Evolutionary conservation across 495 filamentous ascomycete genomes (phyloP).

Genomic region (Delitschia confertaspora): DNA sequence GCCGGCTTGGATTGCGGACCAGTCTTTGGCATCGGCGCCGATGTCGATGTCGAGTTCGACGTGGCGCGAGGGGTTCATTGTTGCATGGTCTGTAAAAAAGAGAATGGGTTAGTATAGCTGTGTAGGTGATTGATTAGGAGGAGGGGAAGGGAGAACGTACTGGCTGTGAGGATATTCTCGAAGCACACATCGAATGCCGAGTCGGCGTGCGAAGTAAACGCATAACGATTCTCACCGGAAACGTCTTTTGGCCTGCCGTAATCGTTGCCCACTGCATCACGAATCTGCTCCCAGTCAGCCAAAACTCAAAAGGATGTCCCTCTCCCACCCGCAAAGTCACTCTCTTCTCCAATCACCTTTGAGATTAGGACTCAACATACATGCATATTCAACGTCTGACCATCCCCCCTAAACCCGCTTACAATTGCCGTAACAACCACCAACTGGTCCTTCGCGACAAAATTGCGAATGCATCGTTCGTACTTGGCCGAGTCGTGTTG

Average conservation of each 20-base stretch:
- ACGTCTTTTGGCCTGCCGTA: slow-evolving; percentile 87
- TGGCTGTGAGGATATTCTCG: slow-evolving; percentile 66
- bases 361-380: too few relatives aligned
- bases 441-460: slow-evolving; percentile 83
- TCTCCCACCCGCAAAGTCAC: too few relatives aligned
- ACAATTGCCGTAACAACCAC: slow-evolving; percentile 97
- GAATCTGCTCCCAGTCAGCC: slow-evolving; percentile 53
- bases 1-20: slow-evolving; percentile 88
- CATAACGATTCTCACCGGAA: slow-evolving; percentile 81
- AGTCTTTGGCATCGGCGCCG: slow-evolving; percentile 95
- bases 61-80: slow-evolving; percentile 57
- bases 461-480: slow-evolving; percentile 93
- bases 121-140: background rate
- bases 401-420: slow-evolving; percentile 77
- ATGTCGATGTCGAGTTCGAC: slow-evolving; percentile 98
- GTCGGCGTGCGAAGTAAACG: slow-evolving; percentile 92
- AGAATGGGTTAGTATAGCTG: slow-evolving; percentile 5
- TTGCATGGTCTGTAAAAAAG: slow-evolving; percentile 32
- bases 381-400: slow-evolving; percentile 89
- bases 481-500: slow-evolving; percentile 49
- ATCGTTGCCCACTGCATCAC: slow-evolving; percentile 89
- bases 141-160: slow-evolving; percentile 41
- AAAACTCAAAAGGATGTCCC: background rate
- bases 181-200: slow-evolving; percentile 96
- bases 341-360: background rate